Percentiles rank a stretch among this genome's conserved stretches.
phyloP scores from a whole-genome alignment of 2,329 filamentous ascomycete species.

The Sporothrix brasiliensis region DNA sequence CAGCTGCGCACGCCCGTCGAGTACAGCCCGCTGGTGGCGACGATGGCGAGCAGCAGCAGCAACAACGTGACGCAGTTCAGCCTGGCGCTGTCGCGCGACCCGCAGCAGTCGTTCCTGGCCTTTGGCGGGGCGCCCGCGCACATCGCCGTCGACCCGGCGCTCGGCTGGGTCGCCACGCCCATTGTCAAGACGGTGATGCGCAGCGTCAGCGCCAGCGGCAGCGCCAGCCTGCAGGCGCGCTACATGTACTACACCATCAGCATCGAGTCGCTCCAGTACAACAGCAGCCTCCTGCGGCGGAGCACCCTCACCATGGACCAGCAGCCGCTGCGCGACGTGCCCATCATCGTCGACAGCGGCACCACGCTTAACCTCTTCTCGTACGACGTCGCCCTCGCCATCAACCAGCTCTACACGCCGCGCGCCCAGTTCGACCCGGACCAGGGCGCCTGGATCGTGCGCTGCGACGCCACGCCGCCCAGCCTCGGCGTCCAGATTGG shows the following conservation, averaged over 20 bases:
- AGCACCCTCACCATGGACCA: slow-evolving; percentile 29
- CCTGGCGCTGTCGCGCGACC: slow-evolving; percentile 43
- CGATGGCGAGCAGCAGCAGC: slow-evolving; percentile 32
- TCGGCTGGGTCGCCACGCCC: slow-evolving; percentile 38
- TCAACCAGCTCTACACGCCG: slow-evolving; percentile 41
- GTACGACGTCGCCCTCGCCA: slow-evolving; percentile 39
- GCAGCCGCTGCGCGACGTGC: background rate
- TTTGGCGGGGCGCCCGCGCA: slow-evolving; percentile 43
- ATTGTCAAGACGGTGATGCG: slow-evolving; percentile 37
- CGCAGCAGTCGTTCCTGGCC: slow-evolving; percentile 41
- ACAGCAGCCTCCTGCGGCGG: slow-evolving; percentile 33
- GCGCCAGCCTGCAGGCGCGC: slow-evolving; percentile 34
- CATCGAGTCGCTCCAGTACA: slow-evolving; percentile 37
- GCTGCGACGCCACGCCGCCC: slow-evolving; percentile 41
- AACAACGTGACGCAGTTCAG: slow-evolving; percentile 39
- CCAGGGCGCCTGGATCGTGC: slow-evolving; percentile 38
- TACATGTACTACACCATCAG: slow-evolving; percentile 42
- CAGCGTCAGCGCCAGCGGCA: no score
- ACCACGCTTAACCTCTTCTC: slow-evolving; percentile 43
- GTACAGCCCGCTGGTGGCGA: slow-evolving; percentile 42
- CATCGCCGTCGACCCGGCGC: slow-evolving; percentile 37
- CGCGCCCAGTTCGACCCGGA: slow-evolving; percentile 36
- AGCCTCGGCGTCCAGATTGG: slow-evolving; percentile 41
- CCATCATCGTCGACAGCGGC: slow-evolving; percentile 43
- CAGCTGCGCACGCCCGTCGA: slow-evolving; percentile 36